Evolutionary conservation across 805 yeast genomes (phyloP).

Genomic region (Ogataea henricii): DNA sequence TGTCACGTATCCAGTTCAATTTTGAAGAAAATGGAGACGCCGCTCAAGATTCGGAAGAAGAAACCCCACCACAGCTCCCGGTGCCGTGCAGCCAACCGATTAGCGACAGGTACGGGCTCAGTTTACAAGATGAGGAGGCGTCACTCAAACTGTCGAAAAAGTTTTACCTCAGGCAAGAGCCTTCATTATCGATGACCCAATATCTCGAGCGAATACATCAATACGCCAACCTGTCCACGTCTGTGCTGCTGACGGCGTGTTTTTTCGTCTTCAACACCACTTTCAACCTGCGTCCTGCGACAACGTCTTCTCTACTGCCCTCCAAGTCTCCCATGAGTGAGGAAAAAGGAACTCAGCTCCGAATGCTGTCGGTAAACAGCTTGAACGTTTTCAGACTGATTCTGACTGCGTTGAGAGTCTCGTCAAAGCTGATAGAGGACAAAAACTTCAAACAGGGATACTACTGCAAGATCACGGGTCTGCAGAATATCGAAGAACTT

Average conservation of each 20-base stretch:
- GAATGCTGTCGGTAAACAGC: slow-evolving; percentile 36
- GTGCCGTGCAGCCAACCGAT: neutral
- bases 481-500: slow-evolving; percentile 41
- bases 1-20: slow-evolving; percentile 31
- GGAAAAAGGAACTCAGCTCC: slow-evolving; percentile 7
- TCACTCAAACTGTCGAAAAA: slow-evolving; percentile 24
- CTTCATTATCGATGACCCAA: slow-evolving; percentile 28
- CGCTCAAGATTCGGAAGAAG: neutral
- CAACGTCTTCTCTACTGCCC: slow-evolving; percentile 16
- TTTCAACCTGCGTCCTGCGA: slow-evolving; percentile 29
- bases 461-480: slow-evolving; percentile 48
- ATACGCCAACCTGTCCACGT: slow-evolving; percentile 33
- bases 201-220: slow-evolving; percentile 37
- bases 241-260: slow-evolving; percentile 35
- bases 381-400: slow-evolving; percentile 43
- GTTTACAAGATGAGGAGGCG: neutral
- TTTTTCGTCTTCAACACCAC: slow-evolving; percentile 33
- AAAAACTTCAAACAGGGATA: slow-evolving; percentile 44
- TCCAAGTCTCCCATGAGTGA: slow-evolving; percentile 10
- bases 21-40: slow-evolving; percentile 25
- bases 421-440: slow-evolving; percentile 46
- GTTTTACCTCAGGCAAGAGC: slow-evolving; percentile 36
- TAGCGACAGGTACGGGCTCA: neutral
- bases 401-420: slow-evolving; percentile 41
- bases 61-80: neutral